Conservation (phyloP, 768 basidiomycete species). For the Coprinellus aureogranulatus region DNA sequence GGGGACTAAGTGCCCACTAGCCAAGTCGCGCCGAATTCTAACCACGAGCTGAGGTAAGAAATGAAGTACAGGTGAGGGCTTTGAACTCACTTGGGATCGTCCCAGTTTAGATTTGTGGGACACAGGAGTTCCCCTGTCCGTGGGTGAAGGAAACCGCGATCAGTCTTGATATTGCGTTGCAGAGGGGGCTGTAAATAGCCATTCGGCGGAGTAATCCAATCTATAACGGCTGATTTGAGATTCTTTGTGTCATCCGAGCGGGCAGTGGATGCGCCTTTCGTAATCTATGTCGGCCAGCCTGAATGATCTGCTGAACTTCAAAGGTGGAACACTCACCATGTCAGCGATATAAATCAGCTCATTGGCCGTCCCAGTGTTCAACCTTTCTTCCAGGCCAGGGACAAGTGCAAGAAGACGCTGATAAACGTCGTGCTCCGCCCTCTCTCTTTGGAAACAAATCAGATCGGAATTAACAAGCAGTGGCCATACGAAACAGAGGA, state of each 20-base stretch:
- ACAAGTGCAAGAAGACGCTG: conserved; percentile 3
- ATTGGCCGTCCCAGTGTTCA: conserved; percentile 18
- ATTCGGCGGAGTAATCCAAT: conserved; percentile 24
- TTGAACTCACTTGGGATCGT: not conserved
- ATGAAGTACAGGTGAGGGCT: not conserved
- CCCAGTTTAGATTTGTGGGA: conserved; percentile 12
- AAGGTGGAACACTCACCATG: conserved; percentile 7
- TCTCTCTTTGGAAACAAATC: not conserved
- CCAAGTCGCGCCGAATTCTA: conserved; percentile 9
- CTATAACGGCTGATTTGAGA: conserved; percentile 18
- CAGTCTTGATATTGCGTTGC: conserved; percentile 7
- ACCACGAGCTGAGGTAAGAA: no score
- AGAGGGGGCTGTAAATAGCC: conserved; percentile 10
- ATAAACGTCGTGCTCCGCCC: not conserved
- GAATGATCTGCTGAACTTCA: no score
- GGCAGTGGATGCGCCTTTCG: conserved; percentile 20
- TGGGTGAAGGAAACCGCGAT: conserved; percentile 12
- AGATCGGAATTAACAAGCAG: no score
- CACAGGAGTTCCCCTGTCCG: conserved; percentile 16
- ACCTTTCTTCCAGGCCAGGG: conserved; percentile 7
- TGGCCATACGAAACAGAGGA: not conserved
- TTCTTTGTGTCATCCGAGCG: conserved; percentile 16
- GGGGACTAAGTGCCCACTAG: conserved; percentile 11
- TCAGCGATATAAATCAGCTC: conserved; percentile 17
- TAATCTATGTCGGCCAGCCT: conserved; percentile 12